Evolutionary conservation across 208 protist species (phyloP).

Genomic region (Wallacemonas collosoma): DNA sequence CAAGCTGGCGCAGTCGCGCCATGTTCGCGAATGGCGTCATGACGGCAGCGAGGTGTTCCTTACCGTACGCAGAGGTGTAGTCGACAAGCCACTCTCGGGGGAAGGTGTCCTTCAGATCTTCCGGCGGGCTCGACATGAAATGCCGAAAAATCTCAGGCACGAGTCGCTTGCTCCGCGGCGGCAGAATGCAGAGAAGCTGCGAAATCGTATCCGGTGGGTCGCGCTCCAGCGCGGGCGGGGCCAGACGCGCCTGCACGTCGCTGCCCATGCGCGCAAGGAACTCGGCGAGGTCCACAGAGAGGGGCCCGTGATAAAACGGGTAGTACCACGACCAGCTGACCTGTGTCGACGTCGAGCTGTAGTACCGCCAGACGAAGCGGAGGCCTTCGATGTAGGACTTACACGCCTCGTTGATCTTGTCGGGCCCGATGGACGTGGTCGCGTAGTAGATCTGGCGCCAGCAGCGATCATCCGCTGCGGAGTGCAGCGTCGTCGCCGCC

Average conservation of each 20-base stretch:
- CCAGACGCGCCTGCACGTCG: conserved; percentile 31
- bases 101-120: conserved; percentile 59
- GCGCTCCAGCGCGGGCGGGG: conserved; percentile 36
- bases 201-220: conserved; percentile 54
- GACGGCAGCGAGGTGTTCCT: conserved; percentile 71
- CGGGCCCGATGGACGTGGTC: conserved; percentile 41
- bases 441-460: conserved; percentile 60
- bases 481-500: conserved; percentile 37
- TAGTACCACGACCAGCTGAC: conserved; percentile 87
- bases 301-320: conserved; percentile 71
- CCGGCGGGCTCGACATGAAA: conserved; percentile 45
- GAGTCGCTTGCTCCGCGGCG: conserved; percentile 50
- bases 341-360: conserved; percentile 47
- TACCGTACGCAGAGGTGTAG: conserved; percentile 52
- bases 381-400: conserved; percentile 72
- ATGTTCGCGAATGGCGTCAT: conserved; percentile 76
- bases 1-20: conserved; percentile 36
- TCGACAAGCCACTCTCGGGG: conserved; percentile 70
- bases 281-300: conserved; percentile 64
- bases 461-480: conserved; percentile 32
- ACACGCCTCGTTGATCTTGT: conserved; percentile 54
- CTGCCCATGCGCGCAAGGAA: conserved; percentile 43
- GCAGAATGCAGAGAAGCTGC: conserved; percentile 84
- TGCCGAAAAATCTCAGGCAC: conserved; percentile 52
- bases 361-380: conserved; percentile 87